A percentile compares a stretch with the other conserved stretches of the same genome.
These are phyloP conservation scores for Xylariaceae sp. DNA, from an alignment of 2,329 filamentous ascomycete genomes.

Conservation along the genomic window DNA sequence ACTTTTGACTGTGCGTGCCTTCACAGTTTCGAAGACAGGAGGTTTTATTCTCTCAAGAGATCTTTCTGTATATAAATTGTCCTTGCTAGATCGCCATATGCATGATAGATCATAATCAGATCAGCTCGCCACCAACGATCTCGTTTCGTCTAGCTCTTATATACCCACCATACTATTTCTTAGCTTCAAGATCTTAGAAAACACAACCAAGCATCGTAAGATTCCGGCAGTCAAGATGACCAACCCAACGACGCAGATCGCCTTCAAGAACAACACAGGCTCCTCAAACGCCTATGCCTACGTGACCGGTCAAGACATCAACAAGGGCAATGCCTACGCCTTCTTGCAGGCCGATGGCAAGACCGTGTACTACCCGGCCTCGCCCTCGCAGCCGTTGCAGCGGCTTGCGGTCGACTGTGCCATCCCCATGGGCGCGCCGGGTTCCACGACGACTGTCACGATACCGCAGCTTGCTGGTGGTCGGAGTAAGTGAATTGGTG, in stretches of 20 bases:
- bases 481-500: conserved; percentile 36
- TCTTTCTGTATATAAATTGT: background rate
- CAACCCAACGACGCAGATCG: conserved; percentile 50
- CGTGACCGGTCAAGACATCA: conserved; percentile 61
- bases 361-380: conserved; percentile 59
- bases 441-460: conserved; percentile 53
- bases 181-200: no score
- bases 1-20: background rate
- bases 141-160: background rate
- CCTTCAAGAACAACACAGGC: conserved; percentile 59
- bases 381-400: conserved; percentile 46
- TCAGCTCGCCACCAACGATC: background rate
- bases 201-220: background rate
- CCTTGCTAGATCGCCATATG: background rate
- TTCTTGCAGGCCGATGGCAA: conserved; percentile 61
- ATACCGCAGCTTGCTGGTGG: conserved; percentile 67
- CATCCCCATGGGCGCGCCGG: conserved; percentile 59
- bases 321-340: conserved; percentile 54
- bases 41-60: no score
- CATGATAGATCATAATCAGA: background rate
- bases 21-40: background rate
- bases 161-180: background rate
- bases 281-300: conserved; percentile 61
- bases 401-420: conserved; percentile 53
- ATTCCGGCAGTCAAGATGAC: conserved; percentile 28